phyloP scores from a whole-genome alignment of 805 yeast genomes.

The Lachancea dasiensis region DNA sequence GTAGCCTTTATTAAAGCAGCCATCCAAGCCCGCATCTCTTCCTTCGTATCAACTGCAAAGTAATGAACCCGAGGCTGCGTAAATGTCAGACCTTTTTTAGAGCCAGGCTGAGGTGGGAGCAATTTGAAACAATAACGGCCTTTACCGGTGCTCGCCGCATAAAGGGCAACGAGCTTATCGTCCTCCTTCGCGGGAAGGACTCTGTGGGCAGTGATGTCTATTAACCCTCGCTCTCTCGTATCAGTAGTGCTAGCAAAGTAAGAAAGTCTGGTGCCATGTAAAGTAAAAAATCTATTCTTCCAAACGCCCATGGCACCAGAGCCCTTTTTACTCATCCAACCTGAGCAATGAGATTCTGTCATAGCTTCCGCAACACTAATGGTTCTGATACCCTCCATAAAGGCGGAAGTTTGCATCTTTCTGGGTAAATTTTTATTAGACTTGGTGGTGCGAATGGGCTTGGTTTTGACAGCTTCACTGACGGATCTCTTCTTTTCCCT shows the following conservation, averaged over 20 bases:
- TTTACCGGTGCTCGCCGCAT: conserved; percentile 89
- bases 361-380: conserved; percentile 75
- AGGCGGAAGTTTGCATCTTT: conserved; percentile 70
- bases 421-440: conserved; percentile 42
- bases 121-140: conserved; percentile 92
- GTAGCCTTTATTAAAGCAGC: conserved; percentile 93
- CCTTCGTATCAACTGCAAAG: conserved; percentile 88
- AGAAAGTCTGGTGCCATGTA: conserved; percentile 90
- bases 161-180: conserved; percentile 77
- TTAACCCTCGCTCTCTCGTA: conserved; percentile 80
- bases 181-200: conserved; percentile 80
- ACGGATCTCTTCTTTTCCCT: conserved; percentile 37
- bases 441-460: conserved; percentile 47
- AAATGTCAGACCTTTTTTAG: conserved; percentile 88
- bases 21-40: conserved; percentile 94
- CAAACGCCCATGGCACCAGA: conserved; percentile 81
- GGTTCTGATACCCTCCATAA: conserved; percentile 78
- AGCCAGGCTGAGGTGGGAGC: conserved; percentile 97
- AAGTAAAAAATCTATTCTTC: conserved; percentile 77
- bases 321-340: conserved; percentile 96
- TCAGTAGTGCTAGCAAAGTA: conserved; percentile 78
- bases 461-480: conserved; percentile 46
- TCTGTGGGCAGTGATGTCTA: conserved; percentile 91
- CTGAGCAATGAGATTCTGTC: conserved; percentile 68
- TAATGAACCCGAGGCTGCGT: conserved; percentile 95